Conservation (phyloP, 2,329 filamentous ascomycete genomes). For the Coniella vitis region DNA sequence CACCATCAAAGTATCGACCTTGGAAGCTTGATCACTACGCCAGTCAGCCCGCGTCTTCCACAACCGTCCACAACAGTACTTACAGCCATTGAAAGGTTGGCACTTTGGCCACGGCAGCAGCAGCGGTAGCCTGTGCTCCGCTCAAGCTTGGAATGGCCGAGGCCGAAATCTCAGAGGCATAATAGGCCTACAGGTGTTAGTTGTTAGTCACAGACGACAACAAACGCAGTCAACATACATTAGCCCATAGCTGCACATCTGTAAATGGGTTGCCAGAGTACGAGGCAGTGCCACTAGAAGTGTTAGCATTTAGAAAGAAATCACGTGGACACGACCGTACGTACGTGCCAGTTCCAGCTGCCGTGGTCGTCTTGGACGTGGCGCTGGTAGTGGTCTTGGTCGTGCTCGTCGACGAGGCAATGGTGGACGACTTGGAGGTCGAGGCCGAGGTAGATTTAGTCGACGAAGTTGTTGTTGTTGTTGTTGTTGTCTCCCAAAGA, state of each 20-base stretch:
- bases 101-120: constrained; percentile 43
- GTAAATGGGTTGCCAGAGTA: constrained; percentile 48
- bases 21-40: constrained; percentile 40
- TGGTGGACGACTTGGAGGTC: constrained; percentile 17
- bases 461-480: constrained; percentile 15
- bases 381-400: constrained; percentile 15
- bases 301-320: background rate
- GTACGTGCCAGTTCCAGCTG: background rate
- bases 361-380: constrained; percentile 31
- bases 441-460: background rate
- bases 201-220: too few species aligned
- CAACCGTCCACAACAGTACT: too few species aligned
- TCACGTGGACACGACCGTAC: background rate
- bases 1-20: constrained; percentile 38
- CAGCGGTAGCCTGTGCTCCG: constrained; percentile 44
- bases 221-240: constrained; percentile 23
- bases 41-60: too few species aligned
- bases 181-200: constrained; percentile 30
- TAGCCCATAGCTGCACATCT: constrained; percentile 46
- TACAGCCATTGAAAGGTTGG: constrained; percentile 48
- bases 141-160: constrained; percentile 57
- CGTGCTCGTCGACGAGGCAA: constrained; percentile 18
- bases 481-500: constrained; percentile 14
- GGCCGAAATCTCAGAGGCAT: constrained; percentile 44
- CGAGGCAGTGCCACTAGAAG: constrained; percentile 27